Evolutionary conservation across 345 rosid species (phyloP).

Genomic region (Bruguiera parviflora): DNA sequence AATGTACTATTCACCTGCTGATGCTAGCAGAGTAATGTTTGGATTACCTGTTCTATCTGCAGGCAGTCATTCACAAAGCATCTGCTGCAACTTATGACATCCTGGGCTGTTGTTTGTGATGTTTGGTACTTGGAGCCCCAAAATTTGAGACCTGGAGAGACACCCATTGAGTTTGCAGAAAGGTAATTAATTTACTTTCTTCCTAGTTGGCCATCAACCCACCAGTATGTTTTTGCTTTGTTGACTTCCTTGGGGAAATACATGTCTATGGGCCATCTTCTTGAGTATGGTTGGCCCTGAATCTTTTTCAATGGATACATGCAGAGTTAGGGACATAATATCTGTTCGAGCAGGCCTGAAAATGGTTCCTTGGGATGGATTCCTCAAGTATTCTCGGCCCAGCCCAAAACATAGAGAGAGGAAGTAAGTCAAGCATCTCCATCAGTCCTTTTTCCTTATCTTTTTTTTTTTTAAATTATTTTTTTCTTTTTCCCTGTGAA

Average conservation of each 20-base stretch:
- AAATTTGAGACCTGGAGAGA: slow-evolving; percentile 75
- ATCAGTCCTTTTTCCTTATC: background rate
- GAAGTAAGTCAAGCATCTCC: slow-evolving; percentile 57
- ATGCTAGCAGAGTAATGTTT: slow-evolving; percentile 3
- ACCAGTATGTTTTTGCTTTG: background rate
- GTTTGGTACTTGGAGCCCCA: slow-evolving; percentile 99
- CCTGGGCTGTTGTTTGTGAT: slow-evolving; percentile 99
- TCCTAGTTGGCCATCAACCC: no score
- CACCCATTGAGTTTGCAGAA: slow-evolving; percentile 95
- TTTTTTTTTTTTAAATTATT: background rate
- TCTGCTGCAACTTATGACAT: slow-evolving; percentile 95
- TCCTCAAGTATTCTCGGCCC: slow-evolving; percentile 89
- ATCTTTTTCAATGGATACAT: slow-evolving; percentile 11
- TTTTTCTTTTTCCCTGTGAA: background rate
- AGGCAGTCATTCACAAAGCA: slow-evolving; percentile 98
- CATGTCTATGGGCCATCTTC: background rate
- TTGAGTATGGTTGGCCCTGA: background rate
- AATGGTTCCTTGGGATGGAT: slow-evolving; percentile 99
- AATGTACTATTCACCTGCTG: slow-evolving; percentile 4
- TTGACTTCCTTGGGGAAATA: background rate
- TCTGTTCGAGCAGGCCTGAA: slow-evolving; percentile 88
- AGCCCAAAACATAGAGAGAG: slow-evolving; percentile 90
- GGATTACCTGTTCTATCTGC: slow-evolving; percentile 25
- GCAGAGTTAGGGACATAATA: slow-evolving; percentile 89
- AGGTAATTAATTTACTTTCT: slow-evolving; percentile 40